Conservation (phyloP, 1,284 basidiomycete genomes). For the Crocinoboletus sp. region DNA sequence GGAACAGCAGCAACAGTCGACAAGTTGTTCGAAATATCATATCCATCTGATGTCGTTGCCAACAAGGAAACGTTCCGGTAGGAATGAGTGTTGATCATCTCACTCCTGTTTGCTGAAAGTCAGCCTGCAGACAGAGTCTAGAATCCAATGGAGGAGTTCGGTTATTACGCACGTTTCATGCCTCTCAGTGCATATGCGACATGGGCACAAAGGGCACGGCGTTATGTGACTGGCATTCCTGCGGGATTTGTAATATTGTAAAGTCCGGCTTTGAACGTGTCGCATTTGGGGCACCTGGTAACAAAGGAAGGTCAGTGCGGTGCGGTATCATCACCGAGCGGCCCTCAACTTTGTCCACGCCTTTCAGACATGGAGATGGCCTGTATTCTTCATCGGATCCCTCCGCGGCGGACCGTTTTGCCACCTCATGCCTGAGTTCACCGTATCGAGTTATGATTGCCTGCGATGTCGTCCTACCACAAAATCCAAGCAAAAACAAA, state of each 20-base stretch:
- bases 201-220: slow-evolving; percentile 46
- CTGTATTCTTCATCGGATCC: slow-evolving; percentile 58
- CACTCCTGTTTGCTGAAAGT: slow-evolving; percentile 6
- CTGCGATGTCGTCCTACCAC: slow-evolving; percentile 48
- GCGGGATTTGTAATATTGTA: slow-evolving; percentile 55
- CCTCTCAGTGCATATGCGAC: slow-evolving; percentile 61
- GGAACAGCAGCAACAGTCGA: slow-evolving; percentile 39
- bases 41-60: slow-evolving; percentile 25
- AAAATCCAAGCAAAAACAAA: slow-evolving; percentile 21
- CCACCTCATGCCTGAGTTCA: slow-evolving; percentile 57
- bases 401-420: slow-evolving; percentile 47
- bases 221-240: slow-evolving; percentile 53
- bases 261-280: slow-evolving; percentile 52
- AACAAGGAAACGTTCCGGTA: slow-evolving; percentile 47
- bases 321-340: not conserved
- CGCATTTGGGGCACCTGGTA: slow-evolving; percentile 47
- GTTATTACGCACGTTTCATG: slow-evolving; percentile 54
- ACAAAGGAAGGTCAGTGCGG: slow-evolving; percentile 46
- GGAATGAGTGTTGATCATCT: slow-evolving; percentile 22
- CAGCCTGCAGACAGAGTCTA: slow-evolving; percentile 25
- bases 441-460: slow-evolving; percentile 60
- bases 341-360: slow-evolving; percentile 1
- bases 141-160: slow-evolving; percentile 30
- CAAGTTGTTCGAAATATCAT: slow-evolving; percentile 49
- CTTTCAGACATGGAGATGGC: slow-evolving; percentile 48